Evolutionary conservation across 202 grass and related monocot genomes (phyloP), one percentile per base, ranked within the genome.

Genomic region (Digitaria exilis): DNA sequence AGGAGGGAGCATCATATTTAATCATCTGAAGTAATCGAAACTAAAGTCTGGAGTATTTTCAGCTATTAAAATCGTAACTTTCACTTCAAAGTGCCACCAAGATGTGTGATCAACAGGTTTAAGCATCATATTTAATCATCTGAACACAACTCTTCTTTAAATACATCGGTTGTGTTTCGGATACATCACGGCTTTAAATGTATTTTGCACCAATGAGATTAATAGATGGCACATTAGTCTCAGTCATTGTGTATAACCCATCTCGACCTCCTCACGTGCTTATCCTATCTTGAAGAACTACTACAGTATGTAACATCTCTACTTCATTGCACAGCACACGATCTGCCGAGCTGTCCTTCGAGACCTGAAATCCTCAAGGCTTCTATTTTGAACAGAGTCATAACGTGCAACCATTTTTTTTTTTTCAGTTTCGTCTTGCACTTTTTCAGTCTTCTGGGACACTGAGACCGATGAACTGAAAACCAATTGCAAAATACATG

Each of bases 401-500:
- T 76, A 32, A 45, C 2, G 15, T 41, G 22, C 59, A 42, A 42
- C 39, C 59, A 24, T 24, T n/a, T 21, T 11, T 39, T n/a, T n/a
- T n/a, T 39, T 62, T 31, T 31, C 0, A 6, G 32, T n/a, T 51
- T 21, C 42, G 9, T 31, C 17, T 50, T 76, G 61, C 48, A 30
- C 24, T 12, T 67, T 4, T 15, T 66, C 58, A 70, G 67, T 50
- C 50, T 52, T 61, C 41, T 9, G 83, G 77, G 22, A 81, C 80
- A 12, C 60, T 68, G 16, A 89, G 22, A 17, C 91, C 94, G 54
- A 97, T 32, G 28, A 88, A 88, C 7, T 91, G 80, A 26, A 94
- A 92, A 25, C 94, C 94, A 30, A 97, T 79, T 9, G 71, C 76
- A 28, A 92, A 80, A 66, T 93, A 97, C 49, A 91, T 84, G 10